Percentiles rank a stretch among this genome's conserved stretches.
Evolutionary conservation across 176 grass and related monocot species (phyloP).

Genomic region (Oryza longistaminata): DNA sequence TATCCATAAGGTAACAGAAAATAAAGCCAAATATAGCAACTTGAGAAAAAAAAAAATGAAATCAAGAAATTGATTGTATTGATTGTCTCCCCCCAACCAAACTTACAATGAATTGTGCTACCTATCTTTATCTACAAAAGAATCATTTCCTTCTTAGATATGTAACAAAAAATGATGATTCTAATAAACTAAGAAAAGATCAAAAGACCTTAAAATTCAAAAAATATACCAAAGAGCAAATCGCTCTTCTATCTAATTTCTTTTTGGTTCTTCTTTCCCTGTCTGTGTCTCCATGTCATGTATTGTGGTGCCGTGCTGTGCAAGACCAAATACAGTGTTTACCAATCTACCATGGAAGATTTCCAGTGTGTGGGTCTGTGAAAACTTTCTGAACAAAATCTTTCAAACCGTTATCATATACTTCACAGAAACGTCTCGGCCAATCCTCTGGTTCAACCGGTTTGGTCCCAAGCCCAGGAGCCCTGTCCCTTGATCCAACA

Average conservation of each 20-base stretch:
- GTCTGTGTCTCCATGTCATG: conserved; percentile 28
- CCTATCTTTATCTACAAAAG: conserved; percentile 89
- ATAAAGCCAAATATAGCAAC: background rate
- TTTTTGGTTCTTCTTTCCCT: conserved; percentile 32
- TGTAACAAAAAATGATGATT: conserved; percentile 47
- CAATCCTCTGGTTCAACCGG: conserved; percentile 88
- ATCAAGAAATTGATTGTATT: conserved; percentile 30
- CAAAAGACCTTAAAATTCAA: background rate
- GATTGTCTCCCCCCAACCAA: conserved; percentile 37
- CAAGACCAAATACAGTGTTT: conserved; percentile 33
- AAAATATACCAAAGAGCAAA: conserved; percentile 44
- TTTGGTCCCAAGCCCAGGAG: conserved; percentile 86
- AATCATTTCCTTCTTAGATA: conserved; percentile 66
- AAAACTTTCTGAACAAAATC: conserved; percentile 66
- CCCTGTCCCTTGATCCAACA: conserved; percentile 89
- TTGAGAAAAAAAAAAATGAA: background rate
- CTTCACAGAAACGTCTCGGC: conserved; percentile 81
- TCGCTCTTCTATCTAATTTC: conserved; percentile 26
- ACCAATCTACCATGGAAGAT: conserved; percentile 75
- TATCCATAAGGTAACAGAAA: conserved; percentile 6
- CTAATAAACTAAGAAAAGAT: conserved; percentile 15
- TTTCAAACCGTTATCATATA: conserved; percentile 77
- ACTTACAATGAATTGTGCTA: conserved; percentile 41
- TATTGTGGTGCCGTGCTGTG: conserved; percentile 3
- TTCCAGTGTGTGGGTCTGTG: conserved; percentile 51